Evolutionary conservation across 805 yeast genomes (phyloP).

Genomic region (Priceomyces fermenticarens): DNA sequence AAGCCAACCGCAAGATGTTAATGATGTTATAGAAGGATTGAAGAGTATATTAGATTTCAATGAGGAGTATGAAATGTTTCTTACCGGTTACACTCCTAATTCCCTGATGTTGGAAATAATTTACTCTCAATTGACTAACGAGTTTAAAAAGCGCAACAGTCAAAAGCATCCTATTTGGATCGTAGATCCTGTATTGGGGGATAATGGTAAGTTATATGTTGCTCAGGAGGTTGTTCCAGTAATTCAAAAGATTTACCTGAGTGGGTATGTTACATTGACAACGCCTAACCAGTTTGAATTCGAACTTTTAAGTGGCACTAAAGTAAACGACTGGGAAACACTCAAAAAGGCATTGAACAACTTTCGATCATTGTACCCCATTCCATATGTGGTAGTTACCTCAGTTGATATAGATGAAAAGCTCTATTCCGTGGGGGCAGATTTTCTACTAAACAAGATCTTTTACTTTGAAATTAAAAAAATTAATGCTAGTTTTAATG

Average conservation of each 20-base stretch:
- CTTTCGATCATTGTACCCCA: slow-evolving; percentile 44
- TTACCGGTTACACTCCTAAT: slow-evolving; percentile 80
- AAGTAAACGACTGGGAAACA: slow-evolving; percentile 34
- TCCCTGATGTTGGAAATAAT: slow-evolving; percentile 53
- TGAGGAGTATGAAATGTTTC: slow-evolving; percentile 53
- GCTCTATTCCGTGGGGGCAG: slow-evolving; percentile 42
- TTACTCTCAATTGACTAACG: slow-evolving; percentile 31
- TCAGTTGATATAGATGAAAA: slow-evolving; percentile 42
- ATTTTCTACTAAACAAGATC: slow-evolving; percentile 7
- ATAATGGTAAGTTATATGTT: slow-evolving; percentile 81
- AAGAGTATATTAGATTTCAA: slow-evolving; percentile 30
- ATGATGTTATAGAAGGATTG: slow-evolving; percentile 29
- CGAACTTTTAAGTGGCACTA: slow-evolving; percentile 52
- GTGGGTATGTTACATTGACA: slow-evolving; percentile 45
- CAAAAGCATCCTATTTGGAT: slow-evolving; percentile 48
- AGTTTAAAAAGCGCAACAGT: slow-evolving; percentile 10
- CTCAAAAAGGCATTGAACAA: slow-evolving; percentile 35
- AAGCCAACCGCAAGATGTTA: slow-evolving; percentile 30
- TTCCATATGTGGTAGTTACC: slow-evolving; percentile 56
- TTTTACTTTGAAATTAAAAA: slow-evolving; percentile 42
- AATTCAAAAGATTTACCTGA: slow-evolving; percentile 45
- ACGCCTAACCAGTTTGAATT: slow-evolving; percentile 79
- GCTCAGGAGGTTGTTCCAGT: slow-evolving; percentile 50
- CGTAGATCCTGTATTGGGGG: slow-evolving; percentile 91
- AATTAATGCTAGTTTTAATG: slow-evolving; percentile 63